Evolutionary conservation across 2,329 filamentous ascomycete genomes (phyloP), one percentile per base, ranked within the genome.

Genomic region (Pseudogymnoascus sp.): DNA sequence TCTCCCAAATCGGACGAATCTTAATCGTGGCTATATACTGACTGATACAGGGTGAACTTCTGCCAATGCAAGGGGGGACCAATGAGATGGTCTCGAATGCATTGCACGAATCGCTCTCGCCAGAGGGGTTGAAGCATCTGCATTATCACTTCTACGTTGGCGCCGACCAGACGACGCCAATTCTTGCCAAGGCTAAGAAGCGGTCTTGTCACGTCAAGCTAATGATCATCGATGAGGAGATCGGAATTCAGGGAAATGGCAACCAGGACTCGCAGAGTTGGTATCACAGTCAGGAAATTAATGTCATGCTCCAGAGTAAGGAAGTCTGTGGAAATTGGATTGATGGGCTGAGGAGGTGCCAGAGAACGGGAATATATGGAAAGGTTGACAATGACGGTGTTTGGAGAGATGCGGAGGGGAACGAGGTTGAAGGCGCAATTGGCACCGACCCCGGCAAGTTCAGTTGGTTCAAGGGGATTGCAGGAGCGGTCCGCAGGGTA

Each of bases 201-300:
- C 80, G 90, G 0, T 85, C 82, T 63, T 92, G 89, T 70, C 90
- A 93, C 73, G 82, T 92, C 72, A 93, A 93, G 72, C 78, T 93
- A 2, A 82, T 93, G 78, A 88, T 93, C 43, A 85, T 84, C 1
- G 90, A 93, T 72, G 83, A 82, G 46, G 76, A 77, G 22, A 81
- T 93, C 37, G 89, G 83, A 2, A 86, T 93, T 37, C 83, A 89
- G 73, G 90, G 89, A 3, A 90, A 84, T 66, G 89, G 89, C 0
- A 93, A 93, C 70, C 87, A 92, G 72, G 90, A 93, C 68, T 92
- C 89, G 1, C 90, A 93, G 74, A 86, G 82, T 19, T 93, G 89
- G 86, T 92, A 82, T 67, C 89, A 93, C 70, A 87, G 82, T 62
- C 89, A 92, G 72, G 90, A 93, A 73, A 82, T 89, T 62, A 93